A percentile compares a stretch with the other conserved stretches of the same genome.
These are phyloP conservation scores for Mycotypha africana DNA, from an alignment of 371 early-diverging fungal species.

Conservation along the genomic window DNA sequence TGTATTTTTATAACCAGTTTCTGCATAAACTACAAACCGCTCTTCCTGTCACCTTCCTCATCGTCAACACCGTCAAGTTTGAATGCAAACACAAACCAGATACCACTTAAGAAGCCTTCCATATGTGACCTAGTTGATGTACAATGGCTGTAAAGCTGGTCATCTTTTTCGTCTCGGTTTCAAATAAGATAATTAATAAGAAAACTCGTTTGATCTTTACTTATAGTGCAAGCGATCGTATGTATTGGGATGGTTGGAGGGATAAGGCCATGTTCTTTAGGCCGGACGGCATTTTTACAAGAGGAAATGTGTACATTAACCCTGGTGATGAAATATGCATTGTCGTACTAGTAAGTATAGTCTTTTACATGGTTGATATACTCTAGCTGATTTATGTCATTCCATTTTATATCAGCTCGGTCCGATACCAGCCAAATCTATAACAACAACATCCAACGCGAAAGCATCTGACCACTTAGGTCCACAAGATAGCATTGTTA, in stretches of 20 bases:
- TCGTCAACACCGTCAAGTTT: too few relatives aligned
- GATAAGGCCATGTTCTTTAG: conserved; percentile 34
- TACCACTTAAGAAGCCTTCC: too few relatives aligned
- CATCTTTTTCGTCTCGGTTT: background rate
- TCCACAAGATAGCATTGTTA: conserved; percentile 29
- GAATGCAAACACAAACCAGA: too few relatives aligned
- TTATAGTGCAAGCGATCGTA: conserved; percentile 26
- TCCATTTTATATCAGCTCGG: conserved; percentile 18
- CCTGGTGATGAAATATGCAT: conserved; percentile 28
- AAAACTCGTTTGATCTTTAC: background rate
- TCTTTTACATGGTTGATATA: too few relatives aligned
- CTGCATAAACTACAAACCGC: too few relatives aligned
- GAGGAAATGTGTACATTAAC: conserved; percentile 20
- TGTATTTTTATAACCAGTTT: too few relatives aligned
- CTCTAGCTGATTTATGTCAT: background rate
- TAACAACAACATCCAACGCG: conserved; percentile 23
- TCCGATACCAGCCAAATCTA: conserved; percentile 31
- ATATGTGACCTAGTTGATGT: background rate
- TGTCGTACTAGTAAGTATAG: conserved; percentile 28
- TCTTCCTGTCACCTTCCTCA: too few relatives aligned
- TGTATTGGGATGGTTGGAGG: conserved; percentile 36
- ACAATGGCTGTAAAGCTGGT: background rate
- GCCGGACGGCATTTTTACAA: conserved; percentile 29
- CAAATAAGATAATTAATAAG: too few relatives aligned
- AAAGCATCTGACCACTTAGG: conserved; percentile 25